Evolutionary conservation across 108 stramenopile species (phyloP), one percentile per base, ranked within the genome.

Genomic region (Pseudonitzschia multiseries): DNA sequence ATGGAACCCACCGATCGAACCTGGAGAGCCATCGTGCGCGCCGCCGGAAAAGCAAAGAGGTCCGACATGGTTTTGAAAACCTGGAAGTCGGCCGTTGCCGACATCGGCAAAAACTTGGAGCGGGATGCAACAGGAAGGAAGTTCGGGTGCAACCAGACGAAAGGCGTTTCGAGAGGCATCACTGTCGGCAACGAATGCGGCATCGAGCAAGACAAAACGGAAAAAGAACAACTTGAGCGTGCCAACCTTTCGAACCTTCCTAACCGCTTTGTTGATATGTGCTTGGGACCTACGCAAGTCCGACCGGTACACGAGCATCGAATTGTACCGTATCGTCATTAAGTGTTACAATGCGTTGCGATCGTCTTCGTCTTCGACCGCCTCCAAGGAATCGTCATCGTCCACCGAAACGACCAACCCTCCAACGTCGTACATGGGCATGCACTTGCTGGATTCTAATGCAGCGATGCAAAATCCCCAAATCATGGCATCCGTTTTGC

Each of bases 1-100:
- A 33, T 90, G 50, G 70, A 82, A 26, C 92, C 95, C 21, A 92
- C 92, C 52, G 78, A 81, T 21, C 74, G 48, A 12, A 83, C 95
- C 2, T 93, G 85, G 84, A 78, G 85, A 54, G 82, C 89, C 59
- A 68, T 89, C 0, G 21, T 96, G 28, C 78, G 80, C 28, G 84
- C 87, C 0, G 91, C 95, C 9, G 76, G 71, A 13, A 83, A 83
- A 24, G 83, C 85, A 21, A 70, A 80, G 26, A 76, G 81, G 13
- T 80, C 83, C 48, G 88, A 87, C 73, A 10, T 87, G 41, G 89
- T 85, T 0, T 74, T 89, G 36, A 32, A 29, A 1, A 69, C 85
- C 1, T 96, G 90, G 92, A 69, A 81, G n/a, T 44, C 33, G 13
- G 87, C 83, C 33, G 56, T 89, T 33, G 65, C 56, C 50, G 79